phyloP scores from a whole-genome alignment of 176 grass and related monocot genomes.

The Poa annua region DNA sequence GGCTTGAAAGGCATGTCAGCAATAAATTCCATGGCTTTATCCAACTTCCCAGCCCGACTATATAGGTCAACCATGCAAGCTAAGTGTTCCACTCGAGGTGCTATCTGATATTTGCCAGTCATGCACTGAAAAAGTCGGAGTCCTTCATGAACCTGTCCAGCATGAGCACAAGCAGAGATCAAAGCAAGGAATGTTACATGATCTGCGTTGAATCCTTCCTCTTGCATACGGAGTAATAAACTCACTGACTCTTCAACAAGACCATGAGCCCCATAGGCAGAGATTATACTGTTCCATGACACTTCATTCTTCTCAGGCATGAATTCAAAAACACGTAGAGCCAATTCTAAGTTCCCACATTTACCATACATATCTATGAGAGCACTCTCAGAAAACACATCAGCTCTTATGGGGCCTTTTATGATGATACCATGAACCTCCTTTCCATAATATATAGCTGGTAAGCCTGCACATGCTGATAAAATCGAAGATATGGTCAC shows the following conservation, averaged over 20 bases:
- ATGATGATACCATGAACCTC: conserved; percentile 83
- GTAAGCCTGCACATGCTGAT: conserved; percentile 77
- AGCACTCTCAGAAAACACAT: conserved; percentile 75
- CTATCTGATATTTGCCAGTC: conserved; percentile 59
- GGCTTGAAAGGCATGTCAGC: conserved; percentile 71
- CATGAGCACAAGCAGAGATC: conserved; percentile 80
- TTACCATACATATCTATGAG: conserved; percentile 92
- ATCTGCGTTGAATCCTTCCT: conserved; percentile 65
- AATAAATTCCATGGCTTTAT: conserved; percentile 71
- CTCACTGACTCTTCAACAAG: conserved; percentile 63
- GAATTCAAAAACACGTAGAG: conserved; percentile 65
- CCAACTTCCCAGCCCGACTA: conserved; percentile 67
- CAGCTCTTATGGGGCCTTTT: conserved; percentile 58
- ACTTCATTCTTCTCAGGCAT: conserved; percentile 81
- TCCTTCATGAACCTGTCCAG: conserved; percentile 76
- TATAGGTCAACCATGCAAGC: conserved; percentile 85
- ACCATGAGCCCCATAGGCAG: conserved; percentile 85
- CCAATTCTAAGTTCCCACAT: conserved; percentile 71
- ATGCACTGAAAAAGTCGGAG: conserved; percentile 63
- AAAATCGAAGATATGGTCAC: conserved; percentile 77
- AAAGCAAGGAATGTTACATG: conserved; percentile 89
- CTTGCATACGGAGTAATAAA: conserved; percentile 68
- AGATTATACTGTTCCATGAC: conserved; percentile 91
- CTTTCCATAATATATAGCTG: conserved; percentile 74
- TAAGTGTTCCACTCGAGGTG: conserved; percentile 76